Conservation (phyloP, 441 rosid species). For the Populus hybrid region DNA sequence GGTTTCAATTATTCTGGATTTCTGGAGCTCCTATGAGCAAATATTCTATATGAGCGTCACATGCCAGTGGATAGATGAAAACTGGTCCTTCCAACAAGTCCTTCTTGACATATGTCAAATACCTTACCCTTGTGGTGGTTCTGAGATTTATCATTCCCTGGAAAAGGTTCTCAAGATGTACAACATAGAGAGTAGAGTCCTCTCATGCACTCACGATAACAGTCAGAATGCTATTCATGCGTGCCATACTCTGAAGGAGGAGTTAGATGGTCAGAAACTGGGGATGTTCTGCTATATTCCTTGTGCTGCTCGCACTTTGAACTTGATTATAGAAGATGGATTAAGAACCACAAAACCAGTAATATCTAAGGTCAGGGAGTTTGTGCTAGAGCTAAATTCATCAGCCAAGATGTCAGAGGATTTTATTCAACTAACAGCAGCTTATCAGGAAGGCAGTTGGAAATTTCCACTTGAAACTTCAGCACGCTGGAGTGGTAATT, state of each 20-base stretch:
- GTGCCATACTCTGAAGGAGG: constrained; percentile 71
- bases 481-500: constrained; percentile 82
- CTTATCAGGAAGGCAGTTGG: constrained; percentile 88
- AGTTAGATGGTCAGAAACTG: constrained; percentile 64
- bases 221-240: constrained; percentile 77
- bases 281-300: constrained; percentile 85
- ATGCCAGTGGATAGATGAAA: constrained; percentile 83
- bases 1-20: constrained; percentile 65
- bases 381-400: constrained; percentile 66
- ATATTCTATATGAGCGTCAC: constrained; percentile 80
- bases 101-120: constrained; percentile 74
- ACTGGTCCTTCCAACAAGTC: constrained; percentile 64
- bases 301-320: constrained; percentile 81
- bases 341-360: constrained; percentile 70
- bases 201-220: constrained; percentile 90
- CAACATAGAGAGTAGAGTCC: constrained; percentile 60
- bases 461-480: constrained; percentile 80
- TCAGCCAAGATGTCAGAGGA: constrained; percentile 59
- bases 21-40: constrained; percentile 82
- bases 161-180: constrained; percentile 60
- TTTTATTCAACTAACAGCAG: constrained; percentile 58
- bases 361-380: constrained; percentile 69
- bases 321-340: constrained; percentile 75
- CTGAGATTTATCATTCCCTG: constrained; percentile 64
- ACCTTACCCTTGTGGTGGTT: constrained; percentile 68